These are phyloP conservation scores for Scenedesmus sp. DNA, from an alignment of 163 green algal species.

Conservation along the genomic window DNA sequence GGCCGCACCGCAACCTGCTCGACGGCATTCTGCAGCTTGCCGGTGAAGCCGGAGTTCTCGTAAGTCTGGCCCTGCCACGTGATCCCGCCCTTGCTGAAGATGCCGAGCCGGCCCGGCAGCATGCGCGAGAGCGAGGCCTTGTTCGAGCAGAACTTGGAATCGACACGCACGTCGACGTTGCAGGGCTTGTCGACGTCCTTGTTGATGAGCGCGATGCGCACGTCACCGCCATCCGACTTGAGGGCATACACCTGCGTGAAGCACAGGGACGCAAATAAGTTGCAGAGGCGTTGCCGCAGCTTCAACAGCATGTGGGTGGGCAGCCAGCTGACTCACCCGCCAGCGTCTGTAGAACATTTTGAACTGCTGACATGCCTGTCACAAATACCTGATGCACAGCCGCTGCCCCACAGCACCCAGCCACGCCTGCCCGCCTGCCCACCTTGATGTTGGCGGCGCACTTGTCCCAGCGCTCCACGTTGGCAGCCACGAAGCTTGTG, in stretches of 20 bases:
- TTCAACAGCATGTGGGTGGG: no score
- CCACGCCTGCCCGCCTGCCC: neutral
- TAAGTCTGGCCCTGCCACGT: conserved; percentile 43
- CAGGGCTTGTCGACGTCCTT: conserved; percentile 45
- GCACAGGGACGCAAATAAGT: neutral
- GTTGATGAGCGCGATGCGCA: conserved; percentile 49
- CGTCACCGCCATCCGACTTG: neutral
- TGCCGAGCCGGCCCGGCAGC: conserved; percentile 31
- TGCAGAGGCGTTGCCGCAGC: no score
- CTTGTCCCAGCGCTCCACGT: neutral
- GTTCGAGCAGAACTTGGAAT: neutral
- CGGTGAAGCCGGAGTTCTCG: neutral
- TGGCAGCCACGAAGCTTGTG: conserved; percentile 13
- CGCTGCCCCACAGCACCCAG: no score
- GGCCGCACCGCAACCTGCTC: neutral
- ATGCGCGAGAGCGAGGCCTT: conserved; percentile 16
- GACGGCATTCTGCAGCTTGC: neutral
- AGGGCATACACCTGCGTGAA: conserved; percentile 29
- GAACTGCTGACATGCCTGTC: no score
- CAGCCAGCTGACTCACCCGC: no score
- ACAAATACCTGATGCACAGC: no score
- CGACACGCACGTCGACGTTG: conserved; percentile 43
- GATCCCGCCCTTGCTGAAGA: conserved; percentile 39
- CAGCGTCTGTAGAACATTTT: no score
- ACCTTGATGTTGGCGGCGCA: conserved; percentile 51